Evolutionary conservation across 1,284 basidiomycete species (phyloP).

Genomic region (Papiliotrema flavescens): DNA sequence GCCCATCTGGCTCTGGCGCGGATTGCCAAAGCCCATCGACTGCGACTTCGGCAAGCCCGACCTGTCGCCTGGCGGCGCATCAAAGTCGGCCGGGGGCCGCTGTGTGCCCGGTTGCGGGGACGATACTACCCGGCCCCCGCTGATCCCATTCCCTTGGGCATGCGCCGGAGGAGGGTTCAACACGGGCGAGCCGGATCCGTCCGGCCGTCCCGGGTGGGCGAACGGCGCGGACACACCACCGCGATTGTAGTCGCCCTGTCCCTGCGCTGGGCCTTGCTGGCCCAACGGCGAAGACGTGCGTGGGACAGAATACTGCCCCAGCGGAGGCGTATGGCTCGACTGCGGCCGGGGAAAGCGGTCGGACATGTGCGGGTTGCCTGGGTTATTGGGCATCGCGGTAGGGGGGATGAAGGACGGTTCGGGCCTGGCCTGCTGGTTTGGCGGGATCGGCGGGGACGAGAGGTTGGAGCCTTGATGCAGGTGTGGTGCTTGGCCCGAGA

Average conservation of each 20-base stretch:
- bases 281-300: no score
- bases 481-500: no score
- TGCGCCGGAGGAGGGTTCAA: slow-evolving; percentile 51
- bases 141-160: slow-evolving; percentile 55
- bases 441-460: background rate
- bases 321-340: background rate
- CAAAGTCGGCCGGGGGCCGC: slow-evolving; percentile 7
- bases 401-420: background rate
- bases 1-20: no score
- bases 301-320: background rate
- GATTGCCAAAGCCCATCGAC: slow-evolving; percentile 40
- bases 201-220: no score
- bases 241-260: no score
- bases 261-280: no score
- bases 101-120: slow-evolving; percentile 6
- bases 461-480: background rate
- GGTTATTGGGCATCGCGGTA: no score
- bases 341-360: background rate
- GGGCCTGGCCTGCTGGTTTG: background rate
- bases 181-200: no score
- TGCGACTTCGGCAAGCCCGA: slow-evolving; percentile 29
- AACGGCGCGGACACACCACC: no score
- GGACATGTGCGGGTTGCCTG: background rate
- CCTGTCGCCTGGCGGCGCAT: background rate
- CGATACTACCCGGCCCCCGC: slow-evolving; percentile 1